A percentile compares a stretch with the other conserved stretches of the same genome.
Conservation (phyloP, 2,329 filamentous ascomycete species). For the Arthrinium phaeospermum region DNA sequence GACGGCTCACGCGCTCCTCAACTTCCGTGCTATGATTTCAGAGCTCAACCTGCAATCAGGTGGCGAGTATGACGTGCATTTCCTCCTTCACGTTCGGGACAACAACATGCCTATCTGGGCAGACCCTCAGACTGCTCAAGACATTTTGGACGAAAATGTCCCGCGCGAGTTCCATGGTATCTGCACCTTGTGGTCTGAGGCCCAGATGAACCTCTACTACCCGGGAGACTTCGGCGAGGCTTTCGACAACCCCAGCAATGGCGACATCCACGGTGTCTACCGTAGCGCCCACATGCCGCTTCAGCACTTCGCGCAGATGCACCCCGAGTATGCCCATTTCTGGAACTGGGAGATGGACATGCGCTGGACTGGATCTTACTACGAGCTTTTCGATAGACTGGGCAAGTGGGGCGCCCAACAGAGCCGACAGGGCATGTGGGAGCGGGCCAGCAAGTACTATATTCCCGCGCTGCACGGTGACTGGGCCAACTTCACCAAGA, state of each 20-base stretch:
- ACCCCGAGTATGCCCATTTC: slow-evolving; percentile 69
- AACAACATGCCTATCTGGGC: slow-evolving; percentile 81
- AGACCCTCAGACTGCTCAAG: slow-evolving; percentile 74
- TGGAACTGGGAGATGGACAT: slow-evolving; percentile 78
- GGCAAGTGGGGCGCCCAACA: slow-evolving; percentile 71
- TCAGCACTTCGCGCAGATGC: slow-evolving; percentile 67
- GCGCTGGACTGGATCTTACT: slow-evolving; percentile 68
- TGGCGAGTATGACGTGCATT: slow-evolving; percentile 82
- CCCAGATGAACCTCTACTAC: slow-evolving; percentile 83
- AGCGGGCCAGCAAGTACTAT: slow-evolving; percentile 78
- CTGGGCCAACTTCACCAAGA: slow-evolving; percentile 74
- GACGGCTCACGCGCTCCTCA: slow-evolving; percentile 77
- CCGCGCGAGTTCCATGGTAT: slow-evolving; percentile 79
- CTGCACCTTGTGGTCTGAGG: slow-evolving; percentile 83
- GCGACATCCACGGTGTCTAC: slow-evolving; percentile 72
- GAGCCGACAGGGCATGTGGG: slow-evolving; percentile 76
- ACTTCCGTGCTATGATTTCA: slow-evolving; percentile 80
- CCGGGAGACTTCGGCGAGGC: slow-evolving; percentile 72
- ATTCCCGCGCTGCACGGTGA: slow-evolving; percentile 71
- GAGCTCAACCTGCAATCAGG: slow-evolving; percentile 80
- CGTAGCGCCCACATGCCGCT: slow-evolving; percentile 67
- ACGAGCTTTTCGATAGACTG: slow-evolving; percentile 75
- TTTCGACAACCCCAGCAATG: slow-evolving; percentile 62
- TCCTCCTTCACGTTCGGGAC: slow-evolving; percentile 85
- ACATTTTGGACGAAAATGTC: slow-evolving; percentile 69